These are phyloP conservation scores for Rickenella mellea DNA, from an alignment of 768 basidiomycete species.

Conservation along the genomic window DNA sequence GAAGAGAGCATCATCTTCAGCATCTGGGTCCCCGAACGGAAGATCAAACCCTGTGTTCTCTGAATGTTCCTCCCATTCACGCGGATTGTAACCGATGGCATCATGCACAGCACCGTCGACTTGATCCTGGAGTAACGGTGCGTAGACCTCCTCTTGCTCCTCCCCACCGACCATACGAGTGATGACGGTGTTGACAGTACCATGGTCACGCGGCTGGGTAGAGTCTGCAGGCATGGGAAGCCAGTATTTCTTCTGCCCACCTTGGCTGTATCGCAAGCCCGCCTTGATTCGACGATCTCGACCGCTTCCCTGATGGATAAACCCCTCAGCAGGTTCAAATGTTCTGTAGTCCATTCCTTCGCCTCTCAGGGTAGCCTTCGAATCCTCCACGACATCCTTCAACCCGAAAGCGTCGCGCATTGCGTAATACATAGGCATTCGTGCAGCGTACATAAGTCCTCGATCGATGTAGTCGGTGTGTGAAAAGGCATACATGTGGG, in stretches of 20 bases:
- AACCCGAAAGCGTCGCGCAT: constrained; percentile 81
- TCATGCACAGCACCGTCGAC: constrained; percentile 56
- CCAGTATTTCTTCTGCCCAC: constrained; percentile 96
- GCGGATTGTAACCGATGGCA: constrained; percentile 41
- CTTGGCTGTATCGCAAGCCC: constrained; percentile 82
- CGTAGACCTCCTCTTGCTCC: constrained; percentile 51
- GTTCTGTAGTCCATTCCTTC: constrained; percentile 92
- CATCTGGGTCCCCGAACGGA: constrained; percentile 61
- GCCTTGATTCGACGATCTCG: constrained; percentile 83
- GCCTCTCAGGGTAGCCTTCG: constrained; percentile 71
- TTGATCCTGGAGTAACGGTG: constrained; percentile 63
- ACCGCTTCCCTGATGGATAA: constrained; percentile 82
- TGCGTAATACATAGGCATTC: constrained; percentile 84
- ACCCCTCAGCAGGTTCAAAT: constrained; percentile 93
- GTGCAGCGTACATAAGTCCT: constrained; percentile 59
- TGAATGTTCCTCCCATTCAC: constrained; percentile 11
- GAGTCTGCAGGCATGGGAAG: constrained; percentile 55
- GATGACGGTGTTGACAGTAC: constrained; percentile 32
- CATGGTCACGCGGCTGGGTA: constrained; percentile 30
- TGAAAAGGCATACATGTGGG: constrained; percentile 92
- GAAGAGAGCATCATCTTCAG: constrained; percentile 69
- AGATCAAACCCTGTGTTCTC: constrained; percentile 39
- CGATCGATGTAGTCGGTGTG: constrained; percentile 77
- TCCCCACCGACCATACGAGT: constrained; percentile 26
- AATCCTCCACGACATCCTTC: constrained; percentile 82